Conservation (phyloP, 306 rosid genomes). For the Betula pendula region DNA sequence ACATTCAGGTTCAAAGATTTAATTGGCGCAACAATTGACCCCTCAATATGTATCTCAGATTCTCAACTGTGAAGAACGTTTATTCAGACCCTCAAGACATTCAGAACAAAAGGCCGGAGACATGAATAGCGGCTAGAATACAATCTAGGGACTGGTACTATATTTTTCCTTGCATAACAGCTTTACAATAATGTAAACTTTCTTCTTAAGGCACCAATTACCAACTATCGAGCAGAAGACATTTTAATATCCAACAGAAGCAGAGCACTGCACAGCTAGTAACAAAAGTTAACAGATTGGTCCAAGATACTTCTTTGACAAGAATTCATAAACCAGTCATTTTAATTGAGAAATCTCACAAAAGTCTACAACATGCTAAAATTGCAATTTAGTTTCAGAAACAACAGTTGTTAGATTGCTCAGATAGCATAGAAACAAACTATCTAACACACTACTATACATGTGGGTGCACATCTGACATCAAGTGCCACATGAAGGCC, state of each 20-base stretch:
- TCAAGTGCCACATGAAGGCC: background rate
- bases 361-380: background rate
- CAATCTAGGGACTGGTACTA: background rate
- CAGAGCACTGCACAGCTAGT: background rate
- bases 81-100: background rate
- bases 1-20: background rate
- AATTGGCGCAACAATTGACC: background rate
- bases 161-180: background rate
- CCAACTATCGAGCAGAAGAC: background rate
- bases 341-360: background rate
- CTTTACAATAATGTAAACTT: background rate
- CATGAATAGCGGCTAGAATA: background rate
- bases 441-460: background rate
- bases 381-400: background rate
- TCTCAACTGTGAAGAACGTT: background rate
- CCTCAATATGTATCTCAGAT: background rate
- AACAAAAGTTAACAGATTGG: background rate
- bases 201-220: background rate
- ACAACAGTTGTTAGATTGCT: background rate
- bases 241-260: background rate
- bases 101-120: background rate
- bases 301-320: background rate
- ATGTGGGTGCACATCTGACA: background rate
- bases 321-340: background rate
- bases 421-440: background rate